Base-by-base conservation (phyloP, 345 rosid genomes). In the Linum lewisii region DNA sequence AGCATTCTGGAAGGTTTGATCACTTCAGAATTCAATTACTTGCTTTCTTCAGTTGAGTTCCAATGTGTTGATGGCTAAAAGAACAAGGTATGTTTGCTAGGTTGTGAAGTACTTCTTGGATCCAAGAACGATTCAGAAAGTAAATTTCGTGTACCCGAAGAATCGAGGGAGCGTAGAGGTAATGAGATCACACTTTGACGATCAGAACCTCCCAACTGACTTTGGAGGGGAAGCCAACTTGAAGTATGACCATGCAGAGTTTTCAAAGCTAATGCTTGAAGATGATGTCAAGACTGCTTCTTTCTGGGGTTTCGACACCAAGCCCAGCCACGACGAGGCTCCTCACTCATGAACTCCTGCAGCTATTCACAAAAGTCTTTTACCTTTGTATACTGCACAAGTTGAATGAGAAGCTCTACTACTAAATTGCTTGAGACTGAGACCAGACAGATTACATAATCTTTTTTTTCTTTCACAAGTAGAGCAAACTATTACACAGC, bases 1-100 rank as follows among this genome's bases (percentile, higher is more conserved):
- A 67, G 90, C 97, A 60, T 93, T 93, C 72, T 93, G 99, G 99
- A 93, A 92, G 97, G 75, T n/a, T n/a, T n/a, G n/a, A n/a, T n/a
- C n/a, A n/a, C n/a, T n/a, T n/a, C n/a, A n/a, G n/a, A n/a, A n/a
- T n/a, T n/a, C n/a, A n/a, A n/a, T n/a, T n/a, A n/a, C n/a, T n/a
- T n/a, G n/a, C n/a, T n/a, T n/a, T n/a, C n/a, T n/a, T n/a, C n/a
- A n/a, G n/a, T n/a, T n/a, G n/a, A n/a, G n/a, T n/a, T n/a, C n/a
- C n/a, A n/a, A n/a, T n/a, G n/a, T n/a, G n/a, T n/a, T n/a, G n/a
- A n/a, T n/a, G n/a, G n/a, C n/a, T n/a, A n/a, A n/a, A n/a, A n/a
- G n/a, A n/a, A n/a, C n/a, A n/a, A n/a, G n/a, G n/a, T n/a, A n/a
- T n/a, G n/a, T n/a, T n/a, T n/a, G n/a, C n/a, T n/a, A n/a, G n/a